Percentiles rank a stretch among this genome's conserved stretches.
Evolutionary conservation across 2,329 filamentous ascomycete genomes (phyloP).

Genomic region (Colletotrichum melonis): DNA sequence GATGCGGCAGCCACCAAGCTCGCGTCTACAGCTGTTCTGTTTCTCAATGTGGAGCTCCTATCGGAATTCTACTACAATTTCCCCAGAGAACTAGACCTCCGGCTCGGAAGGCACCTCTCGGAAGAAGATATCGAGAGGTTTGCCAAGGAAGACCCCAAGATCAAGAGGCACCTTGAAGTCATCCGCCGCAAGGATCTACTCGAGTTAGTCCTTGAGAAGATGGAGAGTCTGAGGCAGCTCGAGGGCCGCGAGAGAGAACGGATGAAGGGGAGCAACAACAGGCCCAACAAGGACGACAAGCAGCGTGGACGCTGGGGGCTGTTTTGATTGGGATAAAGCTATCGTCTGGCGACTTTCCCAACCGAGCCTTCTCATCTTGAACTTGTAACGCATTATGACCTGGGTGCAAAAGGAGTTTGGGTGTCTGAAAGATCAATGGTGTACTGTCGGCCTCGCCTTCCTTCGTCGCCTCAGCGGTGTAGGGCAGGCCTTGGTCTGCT

Average conservation of each 20-base stretch:
- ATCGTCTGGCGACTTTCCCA: background rate
- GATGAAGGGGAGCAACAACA: slow-evolving; percentile 41
- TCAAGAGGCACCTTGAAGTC: slow-evolving; percentile 89
- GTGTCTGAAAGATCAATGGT: slow-evolving; percentile 18
- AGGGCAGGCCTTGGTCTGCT: slow-evolving; percentile 4
- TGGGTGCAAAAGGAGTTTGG: slow-evolving; percentile 29
- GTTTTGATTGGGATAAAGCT: slow-evolving; percentile 48
- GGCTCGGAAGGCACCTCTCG: slow-evolving; percentile 83
- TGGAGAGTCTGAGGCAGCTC: slow-evolving; percentile 88
- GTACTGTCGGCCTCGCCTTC: background rate
- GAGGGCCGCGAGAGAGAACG: slow-evolving; percentile 78
- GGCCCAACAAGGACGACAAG: slow-evolving; percentile 53
- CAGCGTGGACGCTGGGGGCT: slow-evolving; percentile 61
- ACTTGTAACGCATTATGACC: slow-evolving; percentile 30
- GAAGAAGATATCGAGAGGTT: slow-evolving; percentile 88
- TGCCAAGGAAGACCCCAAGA: slow-evolving; percentile 91
- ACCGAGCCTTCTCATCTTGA: background rate
- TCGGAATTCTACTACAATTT: slow-evolving; percentile 99
- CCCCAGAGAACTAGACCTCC: slow-evolving; percentile 88
- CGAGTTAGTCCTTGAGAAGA: slow-evolving; percentile 94
- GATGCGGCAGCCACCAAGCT: slow-evolving; percentile 96
- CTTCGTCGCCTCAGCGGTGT: background rate
- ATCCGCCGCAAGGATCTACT: slow-evolving; percentile 92
- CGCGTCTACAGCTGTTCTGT: slow-evolving; percentile 93
- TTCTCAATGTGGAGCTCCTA: slow-evolving; percentile 95